Evolutionary conservation across 805 yeast genomes (phyloP), one percentile per base, ranked within the genome.

Genomic region (Clavispora carvajalis): DNA sequence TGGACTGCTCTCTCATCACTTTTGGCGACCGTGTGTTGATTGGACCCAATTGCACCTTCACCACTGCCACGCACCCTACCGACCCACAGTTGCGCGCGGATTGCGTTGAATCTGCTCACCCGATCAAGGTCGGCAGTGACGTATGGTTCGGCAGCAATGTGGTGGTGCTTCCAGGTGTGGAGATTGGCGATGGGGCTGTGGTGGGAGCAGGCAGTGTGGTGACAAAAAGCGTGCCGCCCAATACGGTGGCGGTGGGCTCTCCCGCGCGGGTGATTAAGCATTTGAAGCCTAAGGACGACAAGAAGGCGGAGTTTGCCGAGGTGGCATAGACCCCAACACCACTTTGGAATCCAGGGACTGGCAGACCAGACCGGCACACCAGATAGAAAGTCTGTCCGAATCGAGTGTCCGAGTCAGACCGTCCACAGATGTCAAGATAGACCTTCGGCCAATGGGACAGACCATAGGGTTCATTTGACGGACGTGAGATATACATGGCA

Each of bases 191-290:
- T 37, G 74, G 76, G 8, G 69, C 72, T 4, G 77, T 79, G 1
- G 67, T 83, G 33, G 90, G 82, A 2, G 86, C 89, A 3, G 87
- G 86, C 4, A 63, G 82, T 7, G 80, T 81, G 3, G 87, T 84
- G 17, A 70, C 73, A 15, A 75, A 65, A 40, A 76, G 72, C 43
- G 73, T 82, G 22, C 82, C 84, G 0, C 62, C 74, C 3, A 63
- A 70, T 43, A 62, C 74, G 0, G 74, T 82, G 13, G 82, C 74
- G 11, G 82, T 66, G n/a, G 90, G 90, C 0, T 68, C 69, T 16
- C 90, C 88, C 0, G 82, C 79, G 6, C 66, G 59, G 44, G 73
- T 77, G 9, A 54, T 75, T 26, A 64, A 60, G 42, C 51, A 48
- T 15, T 48, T 61, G 51, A 48, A 49, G 4, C 55, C 51, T 5